Percentiles rank a stretch among this genome's conserved stretches.
phyloP scores from a whole-genome alignment of 1,284 basidiomycete species.

The Puccinia coronata region DNA sequence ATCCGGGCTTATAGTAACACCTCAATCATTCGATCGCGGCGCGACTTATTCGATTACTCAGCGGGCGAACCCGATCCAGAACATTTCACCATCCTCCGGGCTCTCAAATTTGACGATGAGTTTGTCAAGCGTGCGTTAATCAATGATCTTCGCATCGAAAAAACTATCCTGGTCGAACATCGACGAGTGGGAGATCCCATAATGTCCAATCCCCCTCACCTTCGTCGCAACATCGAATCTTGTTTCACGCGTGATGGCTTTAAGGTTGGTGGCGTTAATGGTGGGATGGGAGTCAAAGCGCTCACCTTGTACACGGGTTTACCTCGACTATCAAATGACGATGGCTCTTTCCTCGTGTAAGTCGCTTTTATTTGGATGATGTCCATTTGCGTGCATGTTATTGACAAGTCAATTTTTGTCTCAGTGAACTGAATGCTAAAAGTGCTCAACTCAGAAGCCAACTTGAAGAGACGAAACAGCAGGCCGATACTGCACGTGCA shows the following conservation, averaged over 20 bases:
- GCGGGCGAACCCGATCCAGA: conserved; percentile 55
- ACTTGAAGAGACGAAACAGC: no score
- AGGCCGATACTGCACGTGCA: neutral
- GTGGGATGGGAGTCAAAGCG: conserved; percentile 66
- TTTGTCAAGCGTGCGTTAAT: conserved; percentile 47
- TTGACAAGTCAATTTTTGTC: neutral
- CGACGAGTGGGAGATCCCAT: conserved; percentile 37
- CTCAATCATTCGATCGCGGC: conserved; percentile 54
- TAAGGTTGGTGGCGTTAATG: conserved; percentile 7
- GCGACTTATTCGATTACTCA: conserved; percentile 56
- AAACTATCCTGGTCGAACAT: conserved; percentile 41
- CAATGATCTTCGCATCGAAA: conserved; percentile 43
- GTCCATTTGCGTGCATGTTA: no score
- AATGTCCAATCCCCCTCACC: neutral
- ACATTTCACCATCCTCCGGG: conserved; percentile 56
- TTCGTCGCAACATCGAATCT: conserved; percentile 55
- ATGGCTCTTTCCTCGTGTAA: conserved; percentile 52
- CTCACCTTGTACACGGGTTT: conserved; percentile 58
- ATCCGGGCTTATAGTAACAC: conserved; percentile 4
- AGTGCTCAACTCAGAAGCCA: no score
- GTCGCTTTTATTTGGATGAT: neutral
- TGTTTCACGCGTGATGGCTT: conserved; percentile 54
- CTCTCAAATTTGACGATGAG: conserved; percentile 51
- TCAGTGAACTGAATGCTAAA: no score
- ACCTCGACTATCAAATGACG: conserved; percentile 57